phyloP scores from a whole-genome alignment of 2,329 filamentous ascomycete genomes.

The Alternaria brassicae region DNA sequence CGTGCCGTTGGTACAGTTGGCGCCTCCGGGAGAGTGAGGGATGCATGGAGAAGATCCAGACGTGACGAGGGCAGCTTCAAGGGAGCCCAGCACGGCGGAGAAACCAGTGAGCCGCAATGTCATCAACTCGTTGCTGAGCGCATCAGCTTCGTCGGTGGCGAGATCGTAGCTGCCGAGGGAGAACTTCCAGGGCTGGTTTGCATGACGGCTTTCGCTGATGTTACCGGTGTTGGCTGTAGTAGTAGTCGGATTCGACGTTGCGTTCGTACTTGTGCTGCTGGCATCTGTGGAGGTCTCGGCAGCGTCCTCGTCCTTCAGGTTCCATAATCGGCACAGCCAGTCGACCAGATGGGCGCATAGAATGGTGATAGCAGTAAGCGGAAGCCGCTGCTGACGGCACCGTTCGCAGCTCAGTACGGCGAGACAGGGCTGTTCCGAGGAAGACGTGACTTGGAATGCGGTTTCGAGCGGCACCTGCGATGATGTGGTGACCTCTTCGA shows the following conservation, averaged over 20 bases:
- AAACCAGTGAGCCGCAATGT: conserved; percentile 15
- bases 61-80: conserved; percentile 15
- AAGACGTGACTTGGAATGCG: conserved; percentile 13
- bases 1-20: neutral
- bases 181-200: conserved; percentile 11
- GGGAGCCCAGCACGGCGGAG: conserved; percentile 14
- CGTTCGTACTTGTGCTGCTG: neutral
- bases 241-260: no score
- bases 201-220: neutral
- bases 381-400: conserved; percentile 15
- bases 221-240: neutral
- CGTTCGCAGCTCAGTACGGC: conserved; percentile 14
- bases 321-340: conserved; percentile 19
- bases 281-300: conserved; percentile 5
- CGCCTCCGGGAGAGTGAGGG: conserved; percentile 5
- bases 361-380: conserved; percentile 16
- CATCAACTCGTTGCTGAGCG: conserved; percentile 19
- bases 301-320: conserved; percentile 5
- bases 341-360: conserved; percentile 15
- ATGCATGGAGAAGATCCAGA: neutral
- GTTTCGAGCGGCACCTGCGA: conserved; percentile 17
- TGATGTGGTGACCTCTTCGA: conserved; percentile 15
- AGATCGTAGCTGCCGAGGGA: conserved; percentile 17
- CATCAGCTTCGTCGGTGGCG: conserved; percentile 18
- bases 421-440: conserved; percentile 8